Base-by-base conservation (phyloP, 139 green algal genomes). In the Ulvella scutata region DNA sequence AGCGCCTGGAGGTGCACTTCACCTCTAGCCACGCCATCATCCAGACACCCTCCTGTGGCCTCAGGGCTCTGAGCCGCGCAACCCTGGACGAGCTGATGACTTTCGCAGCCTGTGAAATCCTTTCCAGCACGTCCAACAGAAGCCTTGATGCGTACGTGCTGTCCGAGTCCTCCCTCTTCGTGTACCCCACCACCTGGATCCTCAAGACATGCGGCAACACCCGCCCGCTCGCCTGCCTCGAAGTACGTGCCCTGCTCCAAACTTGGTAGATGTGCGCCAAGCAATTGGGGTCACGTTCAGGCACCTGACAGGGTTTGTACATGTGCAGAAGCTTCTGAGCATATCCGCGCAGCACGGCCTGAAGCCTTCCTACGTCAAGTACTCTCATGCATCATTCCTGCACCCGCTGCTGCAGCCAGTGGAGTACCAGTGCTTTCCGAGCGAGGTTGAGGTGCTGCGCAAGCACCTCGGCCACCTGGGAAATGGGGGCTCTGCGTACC, bases 121-220 rank as follows among this genome's bases (percentile, higher is more conserved):
- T 99, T 0, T 97, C 91, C 36, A 75, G 76, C 38, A 80, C 86
- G 38, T 83, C 72, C 80, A 94, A 93, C 82, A 21, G 72, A 2
- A 2, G 81, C 21, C 92, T 98, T 43, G 95, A 99, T 82, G 90
- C 93, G 2, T 99, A 99, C 77, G 93, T 99, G 31, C 87, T 99
- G 43, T 96, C 89, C 2, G 95, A 99, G 87, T 93, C 83, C 40
- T 91, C 79, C 62, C 84, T 98, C 37, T 99, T 99, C 82, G 88
- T 99, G n/a, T 97, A 95, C 79, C 85, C 91, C 3, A 81, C 75
- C 74, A 93, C 87, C 79, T 86, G 93, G 61, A 87, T 99, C 3
- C 85, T 99, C 29, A 99, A 99, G 88, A 99, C 95, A 0, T 99
- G 95, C 82, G 95, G 95, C 73, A 98, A 91, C 74, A 99, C 95